Conservation (phyloP, 768 basidiomycete species). For the Daedaleopsis sinensis region DNA sequence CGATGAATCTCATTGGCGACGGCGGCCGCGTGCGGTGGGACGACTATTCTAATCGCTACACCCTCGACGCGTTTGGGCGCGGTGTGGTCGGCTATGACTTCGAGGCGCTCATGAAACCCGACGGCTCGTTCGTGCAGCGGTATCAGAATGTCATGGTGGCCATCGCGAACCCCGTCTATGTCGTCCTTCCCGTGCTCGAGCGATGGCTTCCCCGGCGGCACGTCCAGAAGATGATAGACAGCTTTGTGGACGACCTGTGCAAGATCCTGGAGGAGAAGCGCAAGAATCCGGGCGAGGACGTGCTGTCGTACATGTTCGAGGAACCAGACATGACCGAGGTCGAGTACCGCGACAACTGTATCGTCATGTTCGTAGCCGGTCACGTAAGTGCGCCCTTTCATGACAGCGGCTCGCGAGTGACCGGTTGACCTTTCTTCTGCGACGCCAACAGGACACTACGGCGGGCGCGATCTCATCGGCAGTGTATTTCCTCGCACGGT, state of each 20-base stretch:
- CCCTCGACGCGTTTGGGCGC: slow-evolving; percentile 18
- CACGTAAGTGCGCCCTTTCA: slow-evolving; percentile 31
- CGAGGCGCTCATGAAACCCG: slow-evolving; percentile 15
- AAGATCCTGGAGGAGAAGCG: slow-evolving; percentile 13
- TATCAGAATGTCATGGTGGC: slow-evolving; percentile 16
- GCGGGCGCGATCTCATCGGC: slow-evolving; percentile 40
- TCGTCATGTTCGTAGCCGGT: slow-evolving; percentile 43
- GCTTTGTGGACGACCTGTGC: slow-evolving; percentile 6
- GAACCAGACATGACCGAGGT: slow-evolving; percentile 23
- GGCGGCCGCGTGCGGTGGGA: slow-evolving; percentile 34
- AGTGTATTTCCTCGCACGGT: slow-evolving; percentile 39
- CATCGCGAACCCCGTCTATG: slow-evolving; percentile 12
- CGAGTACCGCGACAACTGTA: slow-evolving; percentile 41
- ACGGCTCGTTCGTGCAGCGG: slow-evolving; percentile 13
- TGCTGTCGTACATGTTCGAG: slow-evolving; percentile 18
- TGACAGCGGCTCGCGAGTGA: neutral
- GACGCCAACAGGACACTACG: slow-evolving; percentile 37
- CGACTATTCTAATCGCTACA: slow-evolving; percentile 24
- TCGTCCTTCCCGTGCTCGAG: slow-evolving; percentile 14
- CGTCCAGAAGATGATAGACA: slow-evolving; percentile 9
- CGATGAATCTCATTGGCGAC: slow-evolving; percentile 35
- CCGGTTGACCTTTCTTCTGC: neutral
- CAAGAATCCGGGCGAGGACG: slow-evolving; percentile 10
- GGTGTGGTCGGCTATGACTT: slow-evolving; percentile 22
- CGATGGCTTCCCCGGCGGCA: slow-evolving; percentile 8